These are phyloP conservation scores for Penicillium brasilianum DNA, from an alignment of 2,329 filamentous ascomycete genomes.

Conservation along the genomic window DNA sequence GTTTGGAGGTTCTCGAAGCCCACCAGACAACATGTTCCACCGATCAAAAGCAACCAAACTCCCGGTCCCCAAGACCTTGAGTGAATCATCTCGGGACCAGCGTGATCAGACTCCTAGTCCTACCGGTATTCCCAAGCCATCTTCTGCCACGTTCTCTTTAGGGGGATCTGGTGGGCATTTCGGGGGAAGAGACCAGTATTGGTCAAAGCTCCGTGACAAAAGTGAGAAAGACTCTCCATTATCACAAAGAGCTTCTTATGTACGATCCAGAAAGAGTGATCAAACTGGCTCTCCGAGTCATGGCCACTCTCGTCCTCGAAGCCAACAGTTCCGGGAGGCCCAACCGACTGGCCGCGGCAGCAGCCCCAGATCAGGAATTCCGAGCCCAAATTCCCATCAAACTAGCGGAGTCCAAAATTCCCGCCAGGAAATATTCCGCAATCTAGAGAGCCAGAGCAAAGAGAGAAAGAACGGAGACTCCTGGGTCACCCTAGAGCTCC, in stretches of 20 bases:
- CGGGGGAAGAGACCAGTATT: slow-evolving; percentile 33
- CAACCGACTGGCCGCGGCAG: slow-evolving; percentile 29
- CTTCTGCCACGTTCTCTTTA: slow-evolving; percentile 13
- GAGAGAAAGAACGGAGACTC: slow-evolving; percentile 44
- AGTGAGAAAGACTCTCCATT: slow-evolving; percentile 34
- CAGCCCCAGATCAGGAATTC: slow-evolving; percentile 44
- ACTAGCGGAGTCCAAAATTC: slow-evolving; percentile 28
- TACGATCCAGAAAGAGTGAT: slow-evolving; percentile 29
- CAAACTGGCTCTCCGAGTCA: slow-evolving; percentile 28
- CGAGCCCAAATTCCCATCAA: slow-evolving; percentile 41
- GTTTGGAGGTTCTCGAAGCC: slow-evolving; percentile 10
- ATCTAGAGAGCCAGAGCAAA: slow-evolving; percentile 29
- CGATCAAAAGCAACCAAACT: slow-evolving; percentile 36
- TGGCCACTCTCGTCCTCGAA: slow-evolving; percentile 27
- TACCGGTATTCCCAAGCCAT: slow-evolving; percentile 22
- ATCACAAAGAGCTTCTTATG: slow-evolving; percentile 15
- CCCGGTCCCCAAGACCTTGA: slow-evolving; percentile 32
- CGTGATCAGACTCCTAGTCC: slow-evolving; percentile 24
- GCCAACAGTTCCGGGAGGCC: slow-evolving; percentile 19
- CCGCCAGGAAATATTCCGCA: slow-evolving; percentile 18
- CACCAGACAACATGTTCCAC: slow-evolving; percentile 22
- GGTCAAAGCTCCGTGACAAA: slow-evolving; percentile 35
- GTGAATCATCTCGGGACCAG: slow-evolving; percentile 25
- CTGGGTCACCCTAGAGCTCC: slow-evolving; percentile 40
- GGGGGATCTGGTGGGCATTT: slow-evolving; percentile 17